A percentile compares a stretch with the other conserved stretches of the same genome.
Conservation (phyloP, 306 rosid genomes). For the Canavalia ensiformis region DNA sequence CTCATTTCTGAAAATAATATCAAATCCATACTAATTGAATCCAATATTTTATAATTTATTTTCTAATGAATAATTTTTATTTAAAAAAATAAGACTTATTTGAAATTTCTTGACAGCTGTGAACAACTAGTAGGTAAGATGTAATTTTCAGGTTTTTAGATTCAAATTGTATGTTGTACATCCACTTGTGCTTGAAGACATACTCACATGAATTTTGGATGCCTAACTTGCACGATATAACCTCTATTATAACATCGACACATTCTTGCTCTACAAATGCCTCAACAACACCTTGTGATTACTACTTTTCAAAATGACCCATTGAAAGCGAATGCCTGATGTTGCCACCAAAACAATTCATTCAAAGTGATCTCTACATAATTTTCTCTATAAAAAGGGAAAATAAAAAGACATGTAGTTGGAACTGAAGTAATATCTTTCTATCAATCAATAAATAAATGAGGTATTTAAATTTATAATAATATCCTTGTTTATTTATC, state of each 20-base stretch:
- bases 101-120: constrained; percentile 32
- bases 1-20: too few relatives aligned
- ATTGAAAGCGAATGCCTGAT: constrained; percentile 36
- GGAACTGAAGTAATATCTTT: not conserved
- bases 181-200: constrained; percentile 36
- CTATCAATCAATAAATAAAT: not conserved
- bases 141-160: constrained; percentile 46
- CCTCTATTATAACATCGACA: constrained; percentile 42
- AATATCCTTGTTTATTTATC: too few relatives aligned
- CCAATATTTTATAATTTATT: too few relatives aligned
- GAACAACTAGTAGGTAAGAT: constrained; percentile 45
- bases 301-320: constrained; percentile 40
- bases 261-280: constrained; percentile 41
- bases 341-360: constrained; percentile 40
- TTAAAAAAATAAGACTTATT: not conserved
- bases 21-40: too few relatives aligned
- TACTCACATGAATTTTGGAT: constrained; percentile 42
- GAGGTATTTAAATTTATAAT: too few relatives aligned
- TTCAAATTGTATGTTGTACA: constrained; percentile 29
- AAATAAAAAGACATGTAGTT: not conserved
- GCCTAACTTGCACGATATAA: constrained; percentile 49
- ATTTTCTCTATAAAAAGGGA: constrained; percentile 12
- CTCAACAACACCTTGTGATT: constrained; percentile 31
- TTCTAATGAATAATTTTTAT: too few relatives aligned
- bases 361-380: constrained; percentile 32